Percentiles rank a stretch among this genome's conserved stretches.
Evolutionary conservation across 768 basidiomycete species (phyloP).

Genomic region (Panellus pusillus): DNA sequence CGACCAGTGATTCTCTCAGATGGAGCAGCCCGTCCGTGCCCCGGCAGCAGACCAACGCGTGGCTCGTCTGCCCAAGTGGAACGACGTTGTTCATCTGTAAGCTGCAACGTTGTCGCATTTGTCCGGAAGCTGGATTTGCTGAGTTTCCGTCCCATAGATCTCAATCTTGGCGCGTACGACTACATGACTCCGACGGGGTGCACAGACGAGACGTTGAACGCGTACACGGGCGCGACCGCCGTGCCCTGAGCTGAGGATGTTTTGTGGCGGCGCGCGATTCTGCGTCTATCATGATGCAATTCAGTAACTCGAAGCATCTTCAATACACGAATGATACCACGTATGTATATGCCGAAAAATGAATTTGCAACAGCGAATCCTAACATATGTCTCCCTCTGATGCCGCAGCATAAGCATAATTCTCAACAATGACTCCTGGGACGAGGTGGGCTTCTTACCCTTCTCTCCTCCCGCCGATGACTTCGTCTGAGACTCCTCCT

Average conservation of each 20-base stretch:
- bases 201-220: slow-evolving; percentile 60
- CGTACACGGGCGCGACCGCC: slow-evolving; percentile 57
- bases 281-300: too few relatives aligned
- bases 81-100: slow-evolving; percentile 20
- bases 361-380: too few relatives aligned
- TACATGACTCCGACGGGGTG: slow-evolving; percentile 61
- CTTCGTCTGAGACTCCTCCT: neutral
- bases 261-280: too few relatives aligned
- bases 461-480: too few relatives aligned
- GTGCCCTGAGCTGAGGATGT: slow-evolving; percentile 25
- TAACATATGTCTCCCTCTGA: too few relatives aligned
- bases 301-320: too few relatives aligned
- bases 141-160: slow-evolving; percentile 22
- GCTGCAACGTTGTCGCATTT: neutral
- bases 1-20: neutral
- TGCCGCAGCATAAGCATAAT: too few relatives aligned
- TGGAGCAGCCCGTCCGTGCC: slow-evolving; percentile 53
- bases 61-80: slow-evolving; percentile 50
- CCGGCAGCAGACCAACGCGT: slow-evolving; percentile 56
- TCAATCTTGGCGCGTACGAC: slow-evolving; percentile 55
- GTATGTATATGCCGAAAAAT: too few relatives aligned
- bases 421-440: too few relatives aligned
- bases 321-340: too few relatives aligned
- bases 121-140: neutral
- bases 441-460: too few relatives aligned